Percentiles rank a stretch among this genome's conserved stretches.
Conservation (phyloP, 139 green algal genomes). For the Chlorella sp. region DNA sequence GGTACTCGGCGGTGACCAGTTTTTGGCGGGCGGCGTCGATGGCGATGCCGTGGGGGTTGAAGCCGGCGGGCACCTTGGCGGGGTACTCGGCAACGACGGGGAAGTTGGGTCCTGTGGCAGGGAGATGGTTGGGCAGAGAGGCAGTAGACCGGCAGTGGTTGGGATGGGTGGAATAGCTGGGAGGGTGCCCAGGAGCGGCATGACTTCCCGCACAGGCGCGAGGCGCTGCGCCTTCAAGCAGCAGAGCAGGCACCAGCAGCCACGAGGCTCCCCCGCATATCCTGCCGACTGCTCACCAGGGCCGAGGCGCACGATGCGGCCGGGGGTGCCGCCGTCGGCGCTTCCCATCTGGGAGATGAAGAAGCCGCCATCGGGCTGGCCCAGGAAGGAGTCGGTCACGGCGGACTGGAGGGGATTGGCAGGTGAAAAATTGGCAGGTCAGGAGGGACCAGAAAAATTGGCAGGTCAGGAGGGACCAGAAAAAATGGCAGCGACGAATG, state of each 20-base stretch:
- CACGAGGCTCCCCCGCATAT: no score
- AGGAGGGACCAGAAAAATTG: not conserved
- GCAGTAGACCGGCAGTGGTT: no score
- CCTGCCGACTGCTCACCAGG: not conserved
- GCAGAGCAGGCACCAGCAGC: no score
- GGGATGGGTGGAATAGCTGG: no score
- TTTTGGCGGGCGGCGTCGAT: not conserved
- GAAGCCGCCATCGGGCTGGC: slow-evolving; percentile 11
- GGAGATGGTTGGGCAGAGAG: no score
- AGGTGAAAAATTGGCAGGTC: not conserved
- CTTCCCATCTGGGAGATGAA: slow-evolving; percentile 22
- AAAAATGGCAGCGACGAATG: not conserved
- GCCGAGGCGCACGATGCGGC: slow-evolving; percentile 2
- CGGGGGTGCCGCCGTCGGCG: not conserved
- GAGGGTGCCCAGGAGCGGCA: no score
- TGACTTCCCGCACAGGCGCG: no score
- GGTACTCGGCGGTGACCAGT: slow-evolving; percentile 13
- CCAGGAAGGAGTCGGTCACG: slow-evolving; percentile 2
- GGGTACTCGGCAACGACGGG: not conserved
- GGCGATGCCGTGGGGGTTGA: slow-evolving; percentile 25
- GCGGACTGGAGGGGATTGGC: not conserved
- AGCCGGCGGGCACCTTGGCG: not conserved
- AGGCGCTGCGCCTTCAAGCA: no score
- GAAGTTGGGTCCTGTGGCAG: not conserved
- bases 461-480: not conserved